Evolutionary conservation across 164 flowering plant species (phyloP).

Genomic region (Vitis rupestris): DNA sequence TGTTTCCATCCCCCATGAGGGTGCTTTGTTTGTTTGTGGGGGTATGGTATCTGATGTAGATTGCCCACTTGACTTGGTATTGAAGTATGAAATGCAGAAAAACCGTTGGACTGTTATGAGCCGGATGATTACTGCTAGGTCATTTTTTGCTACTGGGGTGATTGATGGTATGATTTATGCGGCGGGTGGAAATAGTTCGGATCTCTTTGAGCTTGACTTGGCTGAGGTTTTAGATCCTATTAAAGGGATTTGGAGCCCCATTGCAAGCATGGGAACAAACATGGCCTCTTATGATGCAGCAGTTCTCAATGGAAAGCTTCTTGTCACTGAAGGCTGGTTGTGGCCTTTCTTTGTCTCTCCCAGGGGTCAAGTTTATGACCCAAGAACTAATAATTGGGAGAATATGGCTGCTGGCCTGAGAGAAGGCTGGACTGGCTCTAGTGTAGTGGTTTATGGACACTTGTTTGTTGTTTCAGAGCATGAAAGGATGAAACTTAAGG

Average conservation of each 20-base stretch:
- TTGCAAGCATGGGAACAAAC: slow-evolving; percentile 49
- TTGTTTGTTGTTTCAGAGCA: slow-evolving; percentile 66
- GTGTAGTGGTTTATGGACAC: slow-evolving; percentile 52
- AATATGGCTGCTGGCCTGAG: slow-evolving; percentile 52
- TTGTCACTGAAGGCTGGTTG: slow-evolving; percentile 72
- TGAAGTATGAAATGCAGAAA: slow-evolving; percentile 52
- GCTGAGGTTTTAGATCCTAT: slow-evolving; percentile 57
- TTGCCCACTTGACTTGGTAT: slow-evolving; percentile 52
- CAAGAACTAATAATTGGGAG: slow-evolving; percentile 52
- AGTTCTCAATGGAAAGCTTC: slow-evolving; percentile 59
- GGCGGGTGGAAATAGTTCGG: slow-evolving; percentile 65
- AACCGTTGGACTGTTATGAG: slow-evolving; percentile 73
- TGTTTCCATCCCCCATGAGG: slow-evolving; percentile 42
- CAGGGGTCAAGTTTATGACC: slow-evolving; percentile 66
- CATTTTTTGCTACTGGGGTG: slow-evolving; percentile 56
- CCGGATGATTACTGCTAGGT: slow-evolving; percentile 55
- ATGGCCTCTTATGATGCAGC: slow-evolving; percentile 66
- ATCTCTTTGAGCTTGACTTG: slow-evolving; percentile 48
- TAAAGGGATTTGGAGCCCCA: slow-evolving; percentile 43
- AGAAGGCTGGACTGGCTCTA: slow-evolving; percentile 79
- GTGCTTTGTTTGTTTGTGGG: slow-evolving; percentile 54
- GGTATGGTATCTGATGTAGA: slow-evolving; percentile 54
- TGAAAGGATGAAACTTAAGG: slow-evolving; percentile 59
- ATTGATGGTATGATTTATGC: slow-evolving; percentile 60
- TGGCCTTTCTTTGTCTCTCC: slow-evolving; percentile 71